Conservation (phyloP, 257 asterid species). For the Gynochthodes officinalis region DNA sequence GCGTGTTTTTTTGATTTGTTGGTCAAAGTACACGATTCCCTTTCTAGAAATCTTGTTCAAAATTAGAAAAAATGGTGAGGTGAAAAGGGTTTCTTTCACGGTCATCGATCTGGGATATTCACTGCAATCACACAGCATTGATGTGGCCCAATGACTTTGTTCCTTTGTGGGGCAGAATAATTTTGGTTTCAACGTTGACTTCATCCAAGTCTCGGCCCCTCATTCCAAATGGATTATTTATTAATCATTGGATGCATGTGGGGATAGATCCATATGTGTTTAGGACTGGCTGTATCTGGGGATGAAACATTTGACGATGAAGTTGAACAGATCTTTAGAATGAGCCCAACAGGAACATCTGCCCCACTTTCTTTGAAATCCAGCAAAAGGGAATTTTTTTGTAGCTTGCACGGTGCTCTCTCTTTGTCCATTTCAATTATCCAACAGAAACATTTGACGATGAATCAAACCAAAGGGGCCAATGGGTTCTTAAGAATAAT, state of each 20-base stretch:
- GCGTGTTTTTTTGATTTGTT: not conserved
- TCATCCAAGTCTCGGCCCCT: not conserved
- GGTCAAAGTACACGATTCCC: not conserved
- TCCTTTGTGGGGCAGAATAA: not conserved
- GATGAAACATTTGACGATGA: not conserved
- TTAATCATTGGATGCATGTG: not conserved
- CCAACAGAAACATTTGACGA: no score
- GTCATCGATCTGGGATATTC: not conserved
- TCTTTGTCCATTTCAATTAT: no score
- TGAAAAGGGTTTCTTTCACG: not conserved
- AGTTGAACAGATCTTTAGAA: not conserved
- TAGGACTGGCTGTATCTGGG: not conserved
- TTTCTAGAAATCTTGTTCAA: not conserved
- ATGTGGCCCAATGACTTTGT: not conserved
- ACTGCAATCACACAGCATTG: not conserved
- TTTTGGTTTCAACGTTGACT: not conserved
- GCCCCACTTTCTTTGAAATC: not conserved
- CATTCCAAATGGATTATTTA: not conserved
- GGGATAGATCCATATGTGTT: not conserved
- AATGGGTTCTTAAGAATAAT: no score
- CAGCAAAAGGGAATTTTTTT: not conserved
- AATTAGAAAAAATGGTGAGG: not conserved
- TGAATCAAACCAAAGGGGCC: no score
- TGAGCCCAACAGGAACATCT: not conserved
- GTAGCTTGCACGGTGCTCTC: not conserved